Conservation (phyloP, 75 land plant genomes). For the Cryptomeria japonica region DNA sequence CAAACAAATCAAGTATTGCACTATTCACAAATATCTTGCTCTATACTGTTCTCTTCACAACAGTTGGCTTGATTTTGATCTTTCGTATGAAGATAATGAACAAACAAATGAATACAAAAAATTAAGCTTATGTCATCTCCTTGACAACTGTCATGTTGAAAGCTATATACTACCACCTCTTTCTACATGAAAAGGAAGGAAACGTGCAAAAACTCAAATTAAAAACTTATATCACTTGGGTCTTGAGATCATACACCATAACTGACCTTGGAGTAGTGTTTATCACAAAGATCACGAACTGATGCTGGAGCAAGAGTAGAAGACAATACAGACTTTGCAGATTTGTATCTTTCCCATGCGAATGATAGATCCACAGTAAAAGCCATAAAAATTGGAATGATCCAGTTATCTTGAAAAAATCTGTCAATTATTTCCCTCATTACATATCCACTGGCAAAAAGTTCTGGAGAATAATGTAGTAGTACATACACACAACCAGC, state of each 20-base stretch:
- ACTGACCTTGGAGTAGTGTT: slow-evolving; percentile 22
- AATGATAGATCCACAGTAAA: slow-evolving; percentile 47
- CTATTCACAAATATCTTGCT: background rate
- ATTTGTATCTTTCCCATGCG: slow-evolving; percentile 49
- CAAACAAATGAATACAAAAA: background rate
- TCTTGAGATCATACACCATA: slow-evolving; percentile 3
- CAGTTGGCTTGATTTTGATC: background rate
- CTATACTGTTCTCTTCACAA: background rate
- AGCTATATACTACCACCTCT: background rate
- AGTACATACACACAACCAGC: slow-evolving; percentile 41
- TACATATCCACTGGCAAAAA: slow-evolving; percentile 31
- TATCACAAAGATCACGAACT: slow-evolving; percentile 24
- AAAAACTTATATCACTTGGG: background rate
- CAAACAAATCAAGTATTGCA: background rate
- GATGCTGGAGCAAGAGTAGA: slow-evolving; percentile 26
- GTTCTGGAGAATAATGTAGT: slow-evolving; percentile 33
- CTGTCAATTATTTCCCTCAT: slow-evolving; percentile 55
- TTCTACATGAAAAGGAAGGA: background rate
- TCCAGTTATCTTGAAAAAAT: slow-evolving; percentile 39
- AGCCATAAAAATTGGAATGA: slow-evolving; percentile 48
- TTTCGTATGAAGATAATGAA: background rate
- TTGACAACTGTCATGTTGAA: background rate
- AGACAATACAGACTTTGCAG: slow-evolving; percentile 42
- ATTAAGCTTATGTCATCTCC: background rate
- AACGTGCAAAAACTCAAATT: background rate